These are phyloP conservation scores for Chaetothyriales sp. DNA, from an alignment of 2,329 filamentous ascomycete genomes.

Conservation along the genomic window DNA sequence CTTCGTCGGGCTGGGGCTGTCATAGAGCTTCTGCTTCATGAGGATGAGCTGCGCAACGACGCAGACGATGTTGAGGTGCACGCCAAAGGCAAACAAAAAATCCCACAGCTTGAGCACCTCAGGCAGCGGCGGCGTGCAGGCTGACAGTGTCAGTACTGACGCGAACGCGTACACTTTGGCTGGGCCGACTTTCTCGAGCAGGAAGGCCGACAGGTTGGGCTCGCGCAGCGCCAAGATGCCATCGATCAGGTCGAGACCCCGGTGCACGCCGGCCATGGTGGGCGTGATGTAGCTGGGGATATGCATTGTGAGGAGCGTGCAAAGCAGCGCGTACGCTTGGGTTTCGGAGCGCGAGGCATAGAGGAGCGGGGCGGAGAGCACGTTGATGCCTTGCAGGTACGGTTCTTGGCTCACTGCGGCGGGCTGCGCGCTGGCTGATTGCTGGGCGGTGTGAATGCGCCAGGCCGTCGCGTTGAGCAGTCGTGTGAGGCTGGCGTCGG, in stretches of 20 bases:
- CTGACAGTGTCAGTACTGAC: constrained; percentile 84
- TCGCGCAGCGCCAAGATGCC: constrained; percentile 85
- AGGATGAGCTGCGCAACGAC: constrained; percentile 91
- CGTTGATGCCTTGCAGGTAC: constrained; percentile 98
- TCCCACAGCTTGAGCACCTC: constrained; percentile 93
- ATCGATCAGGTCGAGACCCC: constrained; percentile 79
- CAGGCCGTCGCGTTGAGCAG: constrained; percentile 91
- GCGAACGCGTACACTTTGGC: constrained; percentile 96
- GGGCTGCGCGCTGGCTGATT: constrained; percentile 37
- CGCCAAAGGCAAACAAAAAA: constrained; percentile 89
- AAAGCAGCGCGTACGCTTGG: constrained; percentile 84
- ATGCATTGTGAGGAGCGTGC: constrained; percentile 73
- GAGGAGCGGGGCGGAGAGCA: constrained; percentile 85
- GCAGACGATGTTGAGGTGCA: constrained; percentile 87
- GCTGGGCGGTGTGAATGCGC: constrained; percentile 54
- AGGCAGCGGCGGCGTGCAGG: constrained; percentile 85
- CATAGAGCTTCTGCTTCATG: constrained; percentile 70
- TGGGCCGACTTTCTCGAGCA: constrained; percentile 73
- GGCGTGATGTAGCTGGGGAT: constrained; percentile 89
- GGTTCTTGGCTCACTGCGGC: constrained; percentile 16
- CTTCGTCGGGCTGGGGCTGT: constrained; percentile 80
- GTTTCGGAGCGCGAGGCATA: constrained; percentile 90
- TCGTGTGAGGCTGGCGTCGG: constrained; percentile 85
- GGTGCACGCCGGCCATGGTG: constrained; percentile 94
- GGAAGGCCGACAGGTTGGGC: constrained; percentile 68